Evolutionary conservation across 371 early-diverging fungal genomes (phyloP).

Genomic region (Thermomucor indicae-seudaticae): DNA sequence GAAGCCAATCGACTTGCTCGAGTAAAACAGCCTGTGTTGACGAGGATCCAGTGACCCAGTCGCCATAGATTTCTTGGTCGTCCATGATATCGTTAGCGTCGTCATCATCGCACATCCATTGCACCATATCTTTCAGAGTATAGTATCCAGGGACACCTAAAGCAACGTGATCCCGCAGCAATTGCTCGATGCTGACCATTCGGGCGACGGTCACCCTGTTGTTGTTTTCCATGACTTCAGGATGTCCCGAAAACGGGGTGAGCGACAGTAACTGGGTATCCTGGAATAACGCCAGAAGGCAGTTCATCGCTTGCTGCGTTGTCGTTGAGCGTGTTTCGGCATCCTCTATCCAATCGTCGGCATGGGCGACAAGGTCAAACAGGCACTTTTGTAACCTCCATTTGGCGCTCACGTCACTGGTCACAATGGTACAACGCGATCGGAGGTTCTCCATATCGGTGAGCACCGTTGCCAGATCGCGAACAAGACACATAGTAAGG

Average conservation of each 20-base stretch:
- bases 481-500: neutral
- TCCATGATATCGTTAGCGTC: neutral
- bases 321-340: slow-evolving; percentile 1
- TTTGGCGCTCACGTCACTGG: slow-evolving; percentile 16
- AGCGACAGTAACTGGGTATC: slow-evolving; percentile 28
- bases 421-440: slow-evolving; percentile 23
- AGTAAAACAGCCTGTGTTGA: neutral
- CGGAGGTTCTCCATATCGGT: neutral
- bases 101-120: slow-evolving; percentile 14
- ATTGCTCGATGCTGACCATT: slow-evolving; percentile 19
- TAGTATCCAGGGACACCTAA: slow-evolving; percentile 33
- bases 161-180: slow-evolving; percentile 31
- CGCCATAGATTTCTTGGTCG: neutral
- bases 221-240: slow-evolving; percentile 12
- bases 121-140: slow-evolving; percentile 13
- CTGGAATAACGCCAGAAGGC: slow-evolving; percentile 27
- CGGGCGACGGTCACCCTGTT: slow-evolving; percentile 5
- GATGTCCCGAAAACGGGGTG: too few species aligned
- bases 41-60: too few species aligned
- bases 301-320: slow-evolving; percentile 14
- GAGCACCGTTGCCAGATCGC: neutral
- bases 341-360: neutral
- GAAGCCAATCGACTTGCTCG: neutral
- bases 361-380: slow-evolving; percentile 9
- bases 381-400: slow-evolving; percentile 14